These are phyloP conservation scores for Penicillium pulvis DNA, from an alignment of 495 filamentous ascomycete genomes.

Conservation along the genomic window DNA sequence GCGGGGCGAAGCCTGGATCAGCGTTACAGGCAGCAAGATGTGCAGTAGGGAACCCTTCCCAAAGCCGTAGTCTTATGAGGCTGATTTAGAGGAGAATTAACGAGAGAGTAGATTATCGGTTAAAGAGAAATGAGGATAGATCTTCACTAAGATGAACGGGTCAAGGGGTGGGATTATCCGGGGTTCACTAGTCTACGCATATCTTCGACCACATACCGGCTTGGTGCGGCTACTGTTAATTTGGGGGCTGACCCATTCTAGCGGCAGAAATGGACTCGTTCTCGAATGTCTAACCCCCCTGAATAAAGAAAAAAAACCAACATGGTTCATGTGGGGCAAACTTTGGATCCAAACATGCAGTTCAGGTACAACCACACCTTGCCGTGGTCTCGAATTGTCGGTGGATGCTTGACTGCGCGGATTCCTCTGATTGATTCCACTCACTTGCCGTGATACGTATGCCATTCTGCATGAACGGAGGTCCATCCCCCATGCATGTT, in stretches of 20 bases:
- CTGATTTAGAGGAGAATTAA: not conserved
- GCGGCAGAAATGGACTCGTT: constrained; percentile 3
- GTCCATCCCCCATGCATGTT: not conserved
- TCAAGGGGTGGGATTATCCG: constrained; percentile 4
- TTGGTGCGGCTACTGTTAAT: not conserved
- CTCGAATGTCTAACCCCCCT: constrained; percentile 9
- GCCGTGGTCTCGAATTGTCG: constrained; percentile 5
- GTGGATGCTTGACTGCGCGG: not conserved
- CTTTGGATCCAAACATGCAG: not conserved
- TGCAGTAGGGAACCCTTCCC: not conserved
- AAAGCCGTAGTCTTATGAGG: not conserved
- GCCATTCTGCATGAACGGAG: not conserved
- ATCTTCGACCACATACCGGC: not conserved
- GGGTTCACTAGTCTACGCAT: constrained; percentile 2
- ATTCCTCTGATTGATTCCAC: not conserved
- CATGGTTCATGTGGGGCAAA: constrained; percentile 2
- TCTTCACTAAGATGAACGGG: not conserved
- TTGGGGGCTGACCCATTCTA: constrained; percentile 2
- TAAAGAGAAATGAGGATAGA: not conserved
- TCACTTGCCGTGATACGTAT: not conserved
- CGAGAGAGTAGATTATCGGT: not conserved
- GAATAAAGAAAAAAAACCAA: not conserved
- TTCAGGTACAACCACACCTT: constrained; percentile 1
- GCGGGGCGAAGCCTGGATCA: constrained; percentile 7
- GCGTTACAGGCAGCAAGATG: constrained; percentile 6